A percentile compares a stretch with the other conserved stretches of the same genome.
phyloP scores from a whole-genome alignment of 805 yeast species.

The Metschnikowia gelsemii region DNA sequence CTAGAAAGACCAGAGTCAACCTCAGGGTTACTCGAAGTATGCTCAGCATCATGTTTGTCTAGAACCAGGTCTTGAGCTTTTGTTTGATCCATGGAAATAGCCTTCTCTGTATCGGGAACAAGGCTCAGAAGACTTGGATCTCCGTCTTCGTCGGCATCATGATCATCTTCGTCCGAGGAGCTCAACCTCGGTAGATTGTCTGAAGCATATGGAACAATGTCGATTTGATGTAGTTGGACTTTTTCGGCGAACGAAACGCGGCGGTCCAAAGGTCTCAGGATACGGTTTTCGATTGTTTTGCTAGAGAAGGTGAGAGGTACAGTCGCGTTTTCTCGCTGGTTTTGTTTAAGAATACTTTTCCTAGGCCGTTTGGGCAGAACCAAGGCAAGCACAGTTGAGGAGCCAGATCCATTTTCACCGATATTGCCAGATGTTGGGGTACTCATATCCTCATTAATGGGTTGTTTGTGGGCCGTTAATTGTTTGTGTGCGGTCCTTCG shows the following conservation, averaged over 20 bases:
- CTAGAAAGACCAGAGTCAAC: too few species aligned
- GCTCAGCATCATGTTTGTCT: not conserved
- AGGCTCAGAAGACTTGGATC: conserved; percentile 18
- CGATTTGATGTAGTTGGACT: conserved; percentile 62
- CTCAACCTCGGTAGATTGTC: not conserved
- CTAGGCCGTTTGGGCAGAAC: conserved; percentile 12
- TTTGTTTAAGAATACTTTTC: conserved; percentile 17
- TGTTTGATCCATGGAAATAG: conserved; percentile 13
- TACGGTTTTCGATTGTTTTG: not conserved
- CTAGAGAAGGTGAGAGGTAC: conserved; percentile 10
- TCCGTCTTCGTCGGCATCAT: conserved; percentile 9
- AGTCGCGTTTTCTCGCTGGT: conserved; percentile 13
- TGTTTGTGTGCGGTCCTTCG: conserved; percentile 1
- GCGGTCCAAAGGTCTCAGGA: conserved; percentile 30
- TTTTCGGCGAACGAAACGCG: conserved; percentile 79
- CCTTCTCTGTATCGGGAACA: conserved; percentile 23
- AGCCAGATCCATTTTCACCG: not conserved
- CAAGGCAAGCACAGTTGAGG: not conserved
- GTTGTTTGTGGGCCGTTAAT: not conserved
- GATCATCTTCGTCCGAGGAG: conserved; percentile 1
- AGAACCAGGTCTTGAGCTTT: not conserved
- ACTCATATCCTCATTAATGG: too few species aligned
- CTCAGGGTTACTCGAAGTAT: not conserved
- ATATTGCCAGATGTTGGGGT: not conserved
- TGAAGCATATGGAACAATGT: conserved; percentile 26